Conservation (phyloP, 805 yeast species). For the Starmerella etchellsii region DNA sequence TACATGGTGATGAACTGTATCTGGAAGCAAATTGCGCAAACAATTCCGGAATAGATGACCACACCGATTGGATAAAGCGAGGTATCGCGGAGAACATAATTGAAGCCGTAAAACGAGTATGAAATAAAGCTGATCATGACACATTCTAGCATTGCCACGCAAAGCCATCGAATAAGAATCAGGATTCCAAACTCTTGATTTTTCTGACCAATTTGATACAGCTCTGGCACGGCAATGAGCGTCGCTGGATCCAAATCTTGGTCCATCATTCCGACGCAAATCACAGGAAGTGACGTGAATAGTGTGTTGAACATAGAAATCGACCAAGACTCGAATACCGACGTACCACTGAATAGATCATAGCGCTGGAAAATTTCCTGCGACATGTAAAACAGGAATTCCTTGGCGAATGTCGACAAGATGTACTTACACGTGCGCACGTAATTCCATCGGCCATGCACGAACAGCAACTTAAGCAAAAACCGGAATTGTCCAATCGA, state of each 20-base stretch:
- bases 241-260: conserved; percentile 83
- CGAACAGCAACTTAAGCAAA: conserved; percentile 66
- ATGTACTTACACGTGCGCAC: conserved; percentile 85
- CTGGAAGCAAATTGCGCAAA: conserved; percentile 62
- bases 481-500: conserved; percentile 90
- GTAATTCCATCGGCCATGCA: conserved; percentile 93
- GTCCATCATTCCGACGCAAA: conserved; percentile 91
- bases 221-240: conserved; percentile 78
- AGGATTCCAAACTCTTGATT: conserved; percentile 60
- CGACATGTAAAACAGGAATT: conserved; percentile 73
- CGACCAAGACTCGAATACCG: conserved; percentile 91
- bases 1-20: conserved; percentile 66
- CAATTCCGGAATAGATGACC: conserved; percentile 56
- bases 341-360: conserved; percentile 82
- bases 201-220: conserved; percentile 64
- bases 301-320: conserved; percentile 93
- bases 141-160: conserved; percentile 61
- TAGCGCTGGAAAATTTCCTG: conserved; percentile 79
- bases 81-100: conserved; percentile 51
- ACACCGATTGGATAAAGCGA: conserved; percentile 75
- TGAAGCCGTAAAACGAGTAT: conserved; percentile 56
- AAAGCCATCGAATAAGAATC: conserved; percentile 66
- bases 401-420: conserved; percentile 88
- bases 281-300: conserved; percentile 83
- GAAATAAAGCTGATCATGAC: conserved; percentile 55